Evolutionary conservation across 345 rosid species (phyloP).

Genomic region (Eucalyptus erythrocorys): DNA sequence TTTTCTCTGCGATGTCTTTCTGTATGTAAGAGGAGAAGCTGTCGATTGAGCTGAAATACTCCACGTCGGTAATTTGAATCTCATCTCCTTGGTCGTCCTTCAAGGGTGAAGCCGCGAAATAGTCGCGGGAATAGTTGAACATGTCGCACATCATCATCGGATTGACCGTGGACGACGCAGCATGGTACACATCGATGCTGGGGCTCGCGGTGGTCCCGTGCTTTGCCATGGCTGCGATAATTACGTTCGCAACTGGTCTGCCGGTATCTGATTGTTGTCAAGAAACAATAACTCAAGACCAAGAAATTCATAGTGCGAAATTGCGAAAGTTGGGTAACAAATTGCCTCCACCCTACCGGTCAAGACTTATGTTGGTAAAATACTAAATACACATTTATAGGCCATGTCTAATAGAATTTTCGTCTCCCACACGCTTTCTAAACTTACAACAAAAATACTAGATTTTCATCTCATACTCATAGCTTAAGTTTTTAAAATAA

Average conservation of each 20-base stretch:
- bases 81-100: not conserved
- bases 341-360: not conserved
- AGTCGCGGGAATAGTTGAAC: not conserved
- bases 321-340: not conserved
- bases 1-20: not conserved
- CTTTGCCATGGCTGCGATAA: constrained; percentile 14
- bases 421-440: not conserved
- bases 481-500: not conserved
- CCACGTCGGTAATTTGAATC: not conserved
- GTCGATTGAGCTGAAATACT: not conserved
- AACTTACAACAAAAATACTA: not conserved
- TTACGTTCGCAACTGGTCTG: constrained; percentile 8
- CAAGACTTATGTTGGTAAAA: not conserved
- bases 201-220: not conserved
- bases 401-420: not conserved
- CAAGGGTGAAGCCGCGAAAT: constrained; percentile 4
- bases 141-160: not conserved
- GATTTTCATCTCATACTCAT: too few species aligned
- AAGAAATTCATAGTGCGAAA: not conserved
- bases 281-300: not conserved
- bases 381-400: not conserved
- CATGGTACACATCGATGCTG: constrained; percentile 1
- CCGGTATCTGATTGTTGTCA: constrained; percentile 4
- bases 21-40: too few species aligned
- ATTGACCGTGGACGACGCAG: constrained; percentile 6